Percentiles rank a stretch among this genome's conserved stretches.
Conservation (phyloP, 2,329 filamentous ascomycete genomes). For the Aureobasidium subglaciale region DNA sequence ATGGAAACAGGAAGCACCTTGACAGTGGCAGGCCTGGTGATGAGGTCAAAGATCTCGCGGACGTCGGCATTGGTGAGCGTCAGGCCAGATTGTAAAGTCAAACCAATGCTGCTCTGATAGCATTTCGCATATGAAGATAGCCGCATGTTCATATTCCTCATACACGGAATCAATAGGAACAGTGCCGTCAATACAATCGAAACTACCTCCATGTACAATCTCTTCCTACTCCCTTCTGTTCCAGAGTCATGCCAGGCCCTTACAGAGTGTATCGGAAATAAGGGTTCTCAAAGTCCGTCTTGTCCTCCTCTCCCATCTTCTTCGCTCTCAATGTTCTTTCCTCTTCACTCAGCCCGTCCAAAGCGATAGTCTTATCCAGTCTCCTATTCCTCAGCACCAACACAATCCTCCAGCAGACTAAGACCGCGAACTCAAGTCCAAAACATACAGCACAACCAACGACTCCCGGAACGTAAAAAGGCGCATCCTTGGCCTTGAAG, state of each 20-base stretch:
- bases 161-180: no score
- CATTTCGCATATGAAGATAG: no score
- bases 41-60: conserved; percentile 18
- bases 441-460: conserved; percentile 33
- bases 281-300: conserved; percentile 51
- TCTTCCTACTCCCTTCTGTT: not conserved
- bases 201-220: no score
- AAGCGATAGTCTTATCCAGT: conserved; percentile 20
- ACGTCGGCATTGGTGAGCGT: conserved; percentile 15
- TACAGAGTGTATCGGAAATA: conserved; percentile 25
- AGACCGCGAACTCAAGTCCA: conserved; percentile 27
- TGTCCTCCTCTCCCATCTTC: conserved; percentile 62
- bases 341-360: conserved; percentile 37
- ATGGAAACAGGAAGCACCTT: not conserved
- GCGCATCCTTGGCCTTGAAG: conserved; percentile 38
- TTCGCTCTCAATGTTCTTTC: conserved; percentile 59
- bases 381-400: conserved; percentile 36
- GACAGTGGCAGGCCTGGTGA: conserved; percentile 15
- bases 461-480: conserved; percentile 40
- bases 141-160: no score
- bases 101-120: not conserved
- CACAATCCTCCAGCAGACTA: conserved; percentile 35
- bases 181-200: no score
- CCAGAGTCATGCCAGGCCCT: no score
- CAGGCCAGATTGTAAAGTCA: not conserved